phyloP scores from a whole-genome alignment of 208 protist genomes.

The Crithidia brevicula region DNA sequence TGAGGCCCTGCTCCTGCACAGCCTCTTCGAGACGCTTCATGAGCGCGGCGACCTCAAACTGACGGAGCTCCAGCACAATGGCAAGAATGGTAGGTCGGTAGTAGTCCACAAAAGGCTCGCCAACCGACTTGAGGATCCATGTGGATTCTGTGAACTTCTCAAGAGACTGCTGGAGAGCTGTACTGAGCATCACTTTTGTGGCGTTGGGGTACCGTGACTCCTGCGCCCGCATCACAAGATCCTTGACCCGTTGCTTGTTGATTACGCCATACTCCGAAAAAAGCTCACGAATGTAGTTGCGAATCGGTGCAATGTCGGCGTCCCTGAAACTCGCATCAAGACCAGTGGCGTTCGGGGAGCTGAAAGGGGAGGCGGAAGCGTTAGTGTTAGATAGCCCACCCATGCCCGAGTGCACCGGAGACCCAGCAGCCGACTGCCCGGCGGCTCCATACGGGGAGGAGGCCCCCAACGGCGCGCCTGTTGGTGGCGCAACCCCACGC shows the following conservation, averaged over 20 bases:
- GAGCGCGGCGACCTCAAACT: slow-evolving; percentile 62
- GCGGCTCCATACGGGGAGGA: slow-evolving; percentile 20
- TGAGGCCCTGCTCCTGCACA: slow-evolving; percentile 18
- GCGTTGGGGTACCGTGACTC: slow-evolving; percentile 69
- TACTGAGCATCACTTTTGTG: slow-evolving; percentile 79
- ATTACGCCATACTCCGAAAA: slow-evolving; percentile 86
- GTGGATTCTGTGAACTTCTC: slow-evolving; percentile 79
- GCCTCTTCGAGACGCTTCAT: slow-evolving; percentile 36
- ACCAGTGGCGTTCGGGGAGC: slow-evolving; percentile 9
- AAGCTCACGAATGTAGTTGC: slow-evolving; percentile 64
- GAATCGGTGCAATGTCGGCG: slow-evolving; percentile 54
- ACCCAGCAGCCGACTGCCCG: neutral
- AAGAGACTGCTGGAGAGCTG: slow-evolving; percentile 67
- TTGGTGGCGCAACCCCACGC: slow-evolving; percentile 13
- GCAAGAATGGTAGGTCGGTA: slow-evolving; percentile 75
- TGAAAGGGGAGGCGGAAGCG: slow-evolving; percentile 17
- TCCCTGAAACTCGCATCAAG: slow-evolving; percentile 34
- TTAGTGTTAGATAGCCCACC: neutral
- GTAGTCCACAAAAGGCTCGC: slow-evolving; percentile 71
- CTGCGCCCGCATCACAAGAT: slow-evolving; percentile 68
- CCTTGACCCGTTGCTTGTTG: slow-evolving; percentile 84
- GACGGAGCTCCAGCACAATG: slow-evolving; percentile 55
- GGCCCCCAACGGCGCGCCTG: neutral
- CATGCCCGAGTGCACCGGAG: neutral
- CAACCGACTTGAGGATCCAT: slow-evolving; percentile 74